A percentile compares a stretch with the other conserved stretches of the same genome.
phyloP scores from a whole-genome alignment of 345 rosid species.

The Populus alba region DNA sequence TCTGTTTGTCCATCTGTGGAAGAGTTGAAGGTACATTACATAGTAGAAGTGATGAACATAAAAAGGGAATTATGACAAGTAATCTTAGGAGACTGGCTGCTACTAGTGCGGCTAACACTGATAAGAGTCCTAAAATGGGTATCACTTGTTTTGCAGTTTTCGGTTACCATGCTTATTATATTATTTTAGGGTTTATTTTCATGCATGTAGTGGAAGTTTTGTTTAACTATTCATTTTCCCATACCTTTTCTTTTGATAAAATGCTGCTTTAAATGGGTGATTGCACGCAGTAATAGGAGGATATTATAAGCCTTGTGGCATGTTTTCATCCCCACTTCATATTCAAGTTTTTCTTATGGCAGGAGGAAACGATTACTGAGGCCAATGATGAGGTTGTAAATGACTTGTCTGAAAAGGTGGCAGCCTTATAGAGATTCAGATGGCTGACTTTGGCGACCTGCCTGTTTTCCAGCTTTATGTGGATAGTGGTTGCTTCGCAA shows the following conservation, averaged over 20 bases:
- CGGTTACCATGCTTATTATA: not conserved
- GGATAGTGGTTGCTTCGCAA: not conserved
- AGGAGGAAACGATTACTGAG: constrained; percentile 49
- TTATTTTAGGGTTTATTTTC: not conserved
- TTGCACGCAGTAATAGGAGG: not conserved
- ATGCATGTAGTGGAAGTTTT: not conserved
- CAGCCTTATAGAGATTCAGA: constrained; percentile 28
- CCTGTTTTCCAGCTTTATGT: not conserved
- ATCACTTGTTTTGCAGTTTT: not conserved
- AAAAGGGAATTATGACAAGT: not conserved
- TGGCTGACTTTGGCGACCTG: not conserved
- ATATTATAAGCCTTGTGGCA: not conserved
- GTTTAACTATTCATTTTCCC: not conserved
- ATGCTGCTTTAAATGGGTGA: not conserved
- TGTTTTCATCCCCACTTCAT: not conserved
- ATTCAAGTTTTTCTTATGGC: constrained; percentile 25
- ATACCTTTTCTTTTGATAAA: not conserved
- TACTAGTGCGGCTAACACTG: constrained; percentile 46
- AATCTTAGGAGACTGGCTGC: constrained; percentile 58
- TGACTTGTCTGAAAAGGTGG: constrained; percentile 53
- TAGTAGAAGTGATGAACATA: not conserved
- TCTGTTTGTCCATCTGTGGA: not conserved
- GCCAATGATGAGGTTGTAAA: constrained; percentile 43
- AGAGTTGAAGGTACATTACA: not conserved
- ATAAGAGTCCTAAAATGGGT: not conserved